A percentile compares a stretch with the other conserved stretches of the same genome.
Conservation (phyloP, 805 yeast species). For the Yamadazyma kitorensis region DNA sequence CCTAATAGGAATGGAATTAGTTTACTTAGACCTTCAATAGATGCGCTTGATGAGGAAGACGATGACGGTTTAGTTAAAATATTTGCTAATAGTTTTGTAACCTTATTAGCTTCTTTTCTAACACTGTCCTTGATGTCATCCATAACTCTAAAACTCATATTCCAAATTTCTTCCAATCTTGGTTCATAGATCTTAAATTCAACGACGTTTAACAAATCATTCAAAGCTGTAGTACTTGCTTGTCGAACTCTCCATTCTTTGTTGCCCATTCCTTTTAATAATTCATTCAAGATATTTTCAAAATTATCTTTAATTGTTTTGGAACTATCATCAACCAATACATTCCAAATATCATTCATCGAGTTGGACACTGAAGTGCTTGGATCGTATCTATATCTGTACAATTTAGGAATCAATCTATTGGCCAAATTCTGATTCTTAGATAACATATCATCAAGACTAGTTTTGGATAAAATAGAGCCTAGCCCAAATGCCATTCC, state of each 20-base stretch:
- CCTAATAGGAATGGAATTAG: constrained; percentile 82
- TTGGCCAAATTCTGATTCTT: constrained; percentile 53
- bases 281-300: constrained; percentile 58
- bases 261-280: constrained; percentile 66
- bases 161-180: constrained; percentile 71
- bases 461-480: constrained; percentile 74
- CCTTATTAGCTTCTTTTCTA: constrained; percentile 68
- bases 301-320: constrained; percentile 53
- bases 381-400: constrained; percentile 84
- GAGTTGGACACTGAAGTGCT: constrained; percentile 67
- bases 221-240: constrained; percentile 72
- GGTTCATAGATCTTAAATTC: constrained; percentile 51
- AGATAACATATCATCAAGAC: constrained; percentile 58
- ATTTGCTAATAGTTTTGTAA: constrained; percentile 66
- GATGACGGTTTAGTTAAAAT: constrained; percentile 55
- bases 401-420: constrained; percentile 76
- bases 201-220: constrained; percentile 65
- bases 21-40: constrained; percentile 47
- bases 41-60: constrained; percentile 34
- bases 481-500: constrained; percentile 95
- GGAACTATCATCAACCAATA: constrained; percentile 60
- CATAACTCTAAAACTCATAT: constrained; percentile 80
- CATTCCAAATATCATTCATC: constrained; percentile 87
- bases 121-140: constrained; percentile 96
- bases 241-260: constrained; percentile 94